phyloP scores from a whole-genome alignment of 2,329 filamentous ascomycete genomes.

The Alternaria rosae region DNA sequence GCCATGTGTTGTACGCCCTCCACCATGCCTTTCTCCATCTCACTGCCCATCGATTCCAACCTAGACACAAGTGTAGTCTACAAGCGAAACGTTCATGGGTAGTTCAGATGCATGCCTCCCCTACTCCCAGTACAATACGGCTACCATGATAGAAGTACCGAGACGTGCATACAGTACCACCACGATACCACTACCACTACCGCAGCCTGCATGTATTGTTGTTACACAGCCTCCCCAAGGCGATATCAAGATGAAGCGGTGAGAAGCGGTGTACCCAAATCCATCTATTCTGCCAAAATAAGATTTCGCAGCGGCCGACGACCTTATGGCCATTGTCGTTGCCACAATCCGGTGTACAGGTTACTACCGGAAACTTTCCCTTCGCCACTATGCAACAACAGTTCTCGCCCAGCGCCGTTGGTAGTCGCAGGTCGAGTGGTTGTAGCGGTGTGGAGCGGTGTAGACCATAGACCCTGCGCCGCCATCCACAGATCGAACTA shows the following conservation, averaged over 20 bases:
- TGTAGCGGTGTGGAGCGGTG: constrained; percentile 30
- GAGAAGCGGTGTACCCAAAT: constrained; percentile 1
- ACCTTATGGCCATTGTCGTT: background rate
- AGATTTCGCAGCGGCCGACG: background rate
- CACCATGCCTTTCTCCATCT: background rate
- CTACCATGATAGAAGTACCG: background rate
- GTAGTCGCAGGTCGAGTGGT: too few relatives aligned
- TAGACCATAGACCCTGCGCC: background rate
- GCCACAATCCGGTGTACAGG: background rate
- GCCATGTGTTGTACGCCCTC: background rate
- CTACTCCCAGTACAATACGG: too few relatives aligned
- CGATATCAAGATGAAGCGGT: background rate
- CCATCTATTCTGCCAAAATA: too few relatives aligned
- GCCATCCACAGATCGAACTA: background rate
- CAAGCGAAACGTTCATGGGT: background rate
- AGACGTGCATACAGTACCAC: background rate
- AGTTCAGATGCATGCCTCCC: too few relatives aligned
- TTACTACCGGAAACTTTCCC: too few relatives aligned
- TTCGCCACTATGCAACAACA: background rate
- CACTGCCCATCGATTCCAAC: background rate
- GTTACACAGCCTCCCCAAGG: background rate
- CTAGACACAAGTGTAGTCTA: background rate
- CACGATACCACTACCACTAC: background rate
- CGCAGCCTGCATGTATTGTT: background rate
- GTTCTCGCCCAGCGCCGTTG: constrained; percentile 1